Conservation (phyloP, 805 yeast genomes). For the Saturnispora hagleri region DNA sequence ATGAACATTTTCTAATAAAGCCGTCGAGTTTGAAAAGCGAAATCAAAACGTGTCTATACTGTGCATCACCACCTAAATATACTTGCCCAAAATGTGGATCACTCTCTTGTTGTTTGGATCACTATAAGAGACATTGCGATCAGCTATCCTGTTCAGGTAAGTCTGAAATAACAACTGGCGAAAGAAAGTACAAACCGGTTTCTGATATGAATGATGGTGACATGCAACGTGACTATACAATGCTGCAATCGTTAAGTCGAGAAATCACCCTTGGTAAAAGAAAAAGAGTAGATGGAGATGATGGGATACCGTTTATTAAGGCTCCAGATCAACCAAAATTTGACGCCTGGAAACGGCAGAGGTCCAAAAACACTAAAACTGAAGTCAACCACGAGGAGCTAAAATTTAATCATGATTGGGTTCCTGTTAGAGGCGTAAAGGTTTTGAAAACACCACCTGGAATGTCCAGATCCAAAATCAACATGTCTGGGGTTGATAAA, state of each 20-base stretch:
- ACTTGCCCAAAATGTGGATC: constrained; percentile 71
- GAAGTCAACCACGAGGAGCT: not conserved
- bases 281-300: constrained; percentile 23
- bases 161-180: constrained; percentile 35
- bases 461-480: constrained; percentile 56
- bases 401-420: constrained; percentile 7
- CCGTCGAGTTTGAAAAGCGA: not conserved
- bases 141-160: constrained; percentile 57
- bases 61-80: constrained; percentile 48
- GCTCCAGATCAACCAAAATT: constrained; percentile 32
- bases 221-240: constrained; percentile 79
- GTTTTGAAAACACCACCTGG: constrained; percentile 59
- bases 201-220: constrained; percentile 37
- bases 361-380: constrained; percentile 28
- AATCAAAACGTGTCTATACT: not conserved
- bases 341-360: constrained; percentile 50
- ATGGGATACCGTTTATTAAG: constrained; percentile 6
- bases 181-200: constrained; percentile 40
- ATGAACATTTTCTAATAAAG: not conserved
- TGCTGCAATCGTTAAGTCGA: constrained; percentile 53
- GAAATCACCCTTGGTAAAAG: constrained; percentile 46
- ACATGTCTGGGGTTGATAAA: constrained; percentile 31
- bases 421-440: constrained; percentile 46
- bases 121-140: constrained; percentile 63
- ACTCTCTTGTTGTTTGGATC: constrained; percentile 59